Conservation (phyloP, 257 asterid species). For the Mitragyna speciosa region DNA sequence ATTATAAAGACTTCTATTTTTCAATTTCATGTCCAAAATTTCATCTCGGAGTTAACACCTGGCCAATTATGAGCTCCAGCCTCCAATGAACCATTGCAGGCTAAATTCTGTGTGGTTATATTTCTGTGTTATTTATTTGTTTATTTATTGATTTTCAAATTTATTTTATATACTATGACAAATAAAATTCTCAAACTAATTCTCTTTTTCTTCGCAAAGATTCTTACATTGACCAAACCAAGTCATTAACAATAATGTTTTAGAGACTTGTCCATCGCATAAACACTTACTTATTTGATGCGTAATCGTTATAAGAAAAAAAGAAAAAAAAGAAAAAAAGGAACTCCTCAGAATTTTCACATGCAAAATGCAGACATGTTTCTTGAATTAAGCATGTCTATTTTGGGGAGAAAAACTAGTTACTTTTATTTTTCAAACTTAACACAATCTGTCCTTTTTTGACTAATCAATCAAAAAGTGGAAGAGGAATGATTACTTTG, state of each 20-base stretch:
- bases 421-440: too few species aligned
- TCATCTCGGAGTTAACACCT: too few species aligned
- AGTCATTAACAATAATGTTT: neutral
- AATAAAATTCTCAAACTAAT: neutral
- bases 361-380: neutral
- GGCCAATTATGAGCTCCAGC: too few species aligned
- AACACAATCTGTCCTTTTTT: neutral
- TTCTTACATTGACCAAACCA: slow-evolving; percentile 7
- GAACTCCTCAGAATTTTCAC: neutral
- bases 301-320: neutral
- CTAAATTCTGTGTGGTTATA: too few species aligned
- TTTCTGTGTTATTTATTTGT: too few species aligned
- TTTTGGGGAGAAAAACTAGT: neutral
- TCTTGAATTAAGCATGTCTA: neutral
- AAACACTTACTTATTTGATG: neutral
- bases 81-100: neutral
- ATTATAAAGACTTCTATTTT: neutral
- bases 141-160: too few species aligned
- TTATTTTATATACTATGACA: too few species aligned
- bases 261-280: neutral
- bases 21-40: neutral
- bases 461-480: neutral
- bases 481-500: neutral
- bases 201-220: neutral
- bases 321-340: neutral